These are phyloP conservation scores for Akanthomyces dipterigenus DNA, from an alignment of 2,329 filamentous ascomycete species.

Conservation along the genomic window DNA sequence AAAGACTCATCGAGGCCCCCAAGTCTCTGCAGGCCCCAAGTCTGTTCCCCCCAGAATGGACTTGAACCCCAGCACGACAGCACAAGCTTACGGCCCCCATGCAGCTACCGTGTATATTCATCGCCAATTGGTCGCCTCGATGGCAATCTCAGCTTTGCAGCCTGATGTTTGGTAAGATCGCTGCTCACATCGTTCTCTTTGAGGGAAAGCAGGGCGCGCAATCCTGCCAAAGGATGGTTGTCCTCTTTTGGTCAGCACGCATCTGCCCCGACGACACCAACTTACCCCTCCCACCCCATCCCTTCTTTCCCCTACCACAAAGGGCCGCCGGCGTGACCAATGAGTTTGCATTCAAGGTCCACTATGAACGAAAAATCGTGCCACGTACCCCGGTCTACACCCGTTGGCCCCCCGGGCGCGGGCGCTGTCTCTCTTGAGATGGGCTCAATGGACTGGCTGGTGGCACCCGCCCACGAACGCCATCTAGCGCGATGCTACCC, in stretches of 20 bases:
- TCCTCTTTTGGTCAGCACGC: too few species aligned
- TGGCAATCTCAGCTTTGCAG: not conserved
- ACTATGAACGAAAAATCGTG: conserved; percentile 1
- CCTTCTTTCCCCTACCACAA: too few species aligned
- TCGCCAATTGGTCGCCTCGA: conserved; percentile 1
- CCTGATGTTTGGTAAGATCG: conserved; percentile 4
- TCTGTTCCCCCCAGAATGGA: too few species aligned
- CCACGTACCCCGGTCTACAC: not conserved
- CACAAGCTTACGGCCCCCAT: not conserved
- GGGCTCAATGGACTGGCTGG: conserved; percentile 2
- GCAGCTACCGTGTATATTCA: not conserved
- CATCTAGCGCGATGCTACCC: conserved; percentile 10
- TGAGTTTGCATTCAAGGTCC: not conserved
- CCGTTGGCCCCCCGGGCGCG: not conserved
- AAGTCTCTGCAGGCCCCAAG: too few species aligned
- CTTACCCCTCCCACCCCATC: too few species aligned
- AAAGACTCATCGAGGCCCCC: too few species aligned
- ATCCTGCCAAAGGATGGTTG: too few species aligned
- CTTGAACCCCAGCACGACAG: too few species aligned
- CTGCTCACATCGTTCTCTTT: not conserved
- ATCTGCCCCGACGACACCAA: too few species aligned
- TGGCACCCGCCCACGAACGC: not conserved
- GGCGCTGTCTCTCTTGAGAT: not conserved
- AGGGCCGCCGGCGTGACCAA: not conserved
- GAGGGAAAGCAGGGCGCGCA: too few species aligned